These are phyloP conservation scores for Alternaria arbusti DNA, from an alignment of 2,329 filamentous ascomycete species.

Conservation along the genomic window DNA sequence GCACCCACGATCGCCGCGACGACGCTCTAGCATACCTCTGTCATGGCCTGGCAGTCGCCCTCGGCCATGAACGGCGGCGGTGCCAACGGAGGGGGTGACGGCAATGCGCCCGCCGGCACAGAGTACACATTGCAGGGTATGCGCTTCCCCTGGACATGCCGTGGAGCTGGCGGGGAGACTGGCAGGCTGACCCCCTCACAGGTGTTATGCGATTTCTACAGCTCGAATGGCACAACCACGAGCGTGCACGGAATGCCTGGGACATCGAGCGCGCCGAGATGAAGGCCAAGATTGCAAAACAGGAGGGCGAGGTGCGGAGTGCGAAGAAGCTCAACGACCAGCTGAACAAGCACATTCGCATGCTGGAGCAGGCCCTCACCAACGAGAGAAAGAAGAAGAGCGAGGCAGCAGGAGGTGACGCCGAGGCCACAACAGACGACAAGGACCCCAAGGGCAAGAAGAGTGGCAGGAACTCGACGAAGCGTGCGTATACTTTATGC, in stretches of 20 bases:
- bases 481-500: conserved; percentile 27
- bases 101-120: conserved; percentile 64
- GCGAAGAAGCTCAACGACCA: conserved; percentile 89
- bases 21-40: conserved; percentile 31
- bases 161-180: conserved; percentile 2
- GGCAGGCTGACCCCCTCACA: conserved; percentile 48
- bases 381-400: conserved; percentile 76
- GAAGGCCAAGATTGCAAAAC: conserved; percentile 93
- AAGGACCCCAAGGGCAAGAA: conserved; percentile 46
- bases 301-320: conserved; percentile 88
- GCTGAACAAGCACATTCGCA: conserved; percentile 85
- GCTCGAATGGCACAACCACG: conserved; percentile 98
- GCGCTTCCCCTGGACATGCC: conserved; percentile 2
- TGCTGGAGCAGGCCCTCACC: conserved; percentile 87
- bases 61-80: conserved; percentile 67
- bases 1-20: conserved; percentile 30
- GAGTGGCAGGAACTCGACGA: conserved; percentile 29
- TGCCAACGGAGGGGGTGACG: conserved; percentile 56
- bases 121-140: conserved; percentile 76
- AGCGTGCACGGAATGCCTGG: conserved; percentile 97
- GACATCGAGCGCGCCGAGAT: conserved; percentile 99
- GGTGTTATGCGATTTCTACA: conserved; percentile 99
- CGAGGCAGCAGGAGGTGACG: conserved; percentile 58
- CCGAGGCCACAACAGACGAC: conserved; percentile 53
- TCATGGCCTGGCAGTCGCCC: conserved; percentile 75